Conservation (phyloP, 2,329 filamentous ascomycete species). For the Drechslerella stenobrocha region DNA sequence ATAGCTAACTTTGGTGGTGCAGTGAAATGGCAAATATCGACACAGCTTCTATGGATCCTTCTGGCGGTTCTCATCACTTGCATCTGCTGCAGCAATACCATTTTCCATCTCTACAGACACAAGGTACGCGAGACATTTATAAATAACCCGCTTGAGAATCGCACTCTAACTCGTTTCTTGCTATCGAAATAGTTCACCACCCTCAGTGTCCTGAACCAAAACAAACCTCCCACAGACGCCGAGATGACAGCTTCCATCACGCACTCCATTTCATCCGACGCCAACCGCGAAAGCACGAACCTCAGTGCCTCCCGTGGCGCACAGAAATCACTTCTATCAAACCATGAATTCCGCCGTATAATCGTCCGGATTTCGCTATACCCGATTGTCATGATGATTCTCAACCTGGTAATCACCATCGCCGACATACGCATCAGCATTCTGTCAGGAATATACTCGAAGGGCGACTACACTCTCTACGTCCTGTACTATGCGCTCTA, state of each 20-base stretch:
- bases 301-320: slow-evolving; percentile 43
- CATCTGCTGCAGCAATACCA: slow-evolving; percentile 37
- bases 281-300: slow-evolving; percentile 29
- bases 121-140: slow-evolving; percentile 30
- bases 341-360: slow-evolving; percentile 48
- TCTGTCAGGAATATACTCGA: slow-evolving; percentile 47
- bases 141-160: no score
- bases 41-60: slow-evolving; percentile 51
- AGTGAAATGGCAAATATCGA: slow-evolving; percentile 51
- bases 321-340: slow-evolving; percentile 44
- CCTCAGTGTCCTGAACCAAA: slow-evolving; percentile 31
- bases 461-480: slow-evolving; percentile 49
- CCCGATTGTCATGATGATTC: slow-evolving; percentile 50
- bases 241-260: slow-evolving; percentile 4
- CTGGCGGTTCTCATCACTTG: slow-evolving; percentile 50
- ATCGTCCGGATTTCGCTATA: slow-evolving; percentile 51
- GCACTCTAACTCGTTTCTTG: neutral
- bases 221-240: slow-evolving; percentile 6
- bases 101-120: slow-evolving; percentile 50
- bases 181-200: slow-evolving; percentile 24
- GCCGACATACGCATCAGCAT: slow-evolving; percentile 50
- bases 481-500: slow-evolving; percentile 50
- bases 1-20: neutral
- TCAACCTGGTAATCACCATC: slow-evolving; percentile 50
- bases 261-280: slow-evolving; percentile 26